A percentile compares a stretch with the other conserved stretches of the same genome.
These are phyloP conservation scores for Meyerozyma athensensis DNA, from an alignment of 1,139 yeast species.

Conservation along the genomic window DNA sequence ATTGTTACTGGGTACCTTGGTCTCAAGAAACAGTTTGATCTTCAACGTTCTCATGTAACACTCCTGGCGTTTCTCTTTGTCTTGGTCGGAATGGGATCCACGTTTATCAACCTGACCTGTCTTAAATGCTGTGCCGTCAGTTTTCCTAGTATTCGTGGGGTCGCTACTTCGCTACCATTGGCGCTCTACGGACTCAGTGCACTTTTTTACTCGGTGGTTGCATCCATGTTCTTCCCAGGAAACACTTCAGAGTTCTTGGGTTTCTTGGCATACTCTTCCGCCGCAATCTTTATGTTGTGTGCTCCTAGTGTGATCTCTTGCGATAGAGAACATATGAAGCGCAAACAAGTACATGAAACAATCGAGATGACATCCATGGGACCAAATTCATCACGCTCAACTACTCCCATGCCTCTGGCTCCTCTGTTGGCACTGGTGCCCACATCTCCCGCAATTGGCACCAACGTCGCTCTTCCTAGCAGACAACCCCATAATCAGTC, in stretches of 20 bases:
- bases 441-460: conserved; percentile 1
- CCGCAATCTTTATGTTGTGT: conserved; percentile 34
- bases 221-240: conserved; percentile 45
- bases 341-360: conserved; percentile 5
- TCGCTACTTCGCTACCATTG: conserved; percentile 57
- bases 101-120: conserved; percentile 47
- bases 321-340: conserved; percentile 26
- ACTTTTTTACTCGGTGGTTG: conserved; percentile 47
- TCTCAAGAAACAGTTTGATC: conserved; percentile 42
- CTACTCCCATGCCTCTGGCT: conserved; percentile 7
- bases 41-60: conserved; percentile 21
- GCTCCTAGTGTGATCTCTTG: conserved; percentile 45
- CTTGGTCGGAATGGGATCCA: conserved; percentile 51
- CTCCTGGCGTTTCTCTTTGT: conserved; percentile 36
- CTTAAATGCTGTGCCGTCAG: conserved; percentile 56
- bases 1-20: conserved; percentile 44
- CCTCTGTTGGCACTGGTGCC: conserved; percentile 6
- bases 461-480: conserved; percentile 7
- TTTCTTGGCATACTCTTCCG: conserved; percentile 39
- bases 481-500: conserved; percentile 11
- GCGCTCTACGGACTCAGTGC: conserved; percentile 61
- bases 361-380: conserved; percentile 13
- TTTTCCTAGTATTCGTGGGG: conserved; percentile 53
- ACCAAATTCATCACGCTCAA: conserved; percentile 3
- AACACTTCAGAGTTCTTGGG: conserved; percentile 47